Base-by-base conservation (phyloP, 148 eudicot genomes). In the Diospyros kaki region DNA sequence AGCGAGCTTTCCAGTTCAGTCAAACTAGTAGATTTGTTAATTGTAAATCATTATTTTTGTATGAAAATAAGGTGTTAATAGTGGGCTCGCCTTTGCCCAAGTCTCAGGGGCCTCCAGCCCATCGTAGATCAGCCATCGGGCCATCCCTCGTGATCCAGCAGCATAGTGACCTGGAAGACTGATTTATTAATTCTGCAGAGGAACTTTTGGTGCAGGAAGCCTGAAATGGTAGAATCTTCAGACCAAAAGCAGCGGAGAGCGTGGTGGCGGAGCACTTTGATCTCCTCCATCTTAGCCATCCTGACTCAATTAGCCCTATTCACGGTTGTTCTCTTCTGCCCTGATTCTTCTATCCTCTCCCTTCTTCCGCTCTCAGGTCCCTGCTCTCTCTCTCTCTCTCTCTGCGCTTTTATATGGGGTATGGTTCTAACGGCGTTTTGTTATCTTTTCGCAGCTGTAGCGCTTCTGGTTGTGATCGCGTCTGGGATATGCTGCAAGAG, bases 361-460 rank as follows among this genome's bases (percentile, higher is more conserved):
- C 89, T 83, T 18, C 79, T 89, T 17, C 48, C 85, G 2, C 75
- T 87, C 81, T 86, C 93, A 84, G 97, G 93, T 91, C 63, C 58
- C 38, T 39, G 53, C 56, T 48, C 58, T 9, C 66, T 76, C 56
- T 52, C 53, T 44, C 42, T 51, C 9, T 44, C 50, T 60, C 4
- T 17, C 45, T 63, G 10, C 11, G 2, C 63, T 15, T 60, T 1
- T 75, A 39, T 8, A 13, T 73, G 18, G 9, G 28, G 12, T 55
- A 9, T 41, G 64, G 58, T 39, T 4, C 13, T 53, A 11, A 17
- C 42, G 3, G 64, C 45, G 52, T 12, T 28, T 51, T 39, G 41
- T 66, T 70, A 53, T 46, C 11, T 56, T 18, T 50, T 45, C 83
- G 77, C 88, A 89, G 93, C 61, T 79, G 50, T 73, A 39, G 79